Evolutionary conservation across 352 stramenopile genomes (phyloP).

Genomic region (Pythium brassicae): DNA sequence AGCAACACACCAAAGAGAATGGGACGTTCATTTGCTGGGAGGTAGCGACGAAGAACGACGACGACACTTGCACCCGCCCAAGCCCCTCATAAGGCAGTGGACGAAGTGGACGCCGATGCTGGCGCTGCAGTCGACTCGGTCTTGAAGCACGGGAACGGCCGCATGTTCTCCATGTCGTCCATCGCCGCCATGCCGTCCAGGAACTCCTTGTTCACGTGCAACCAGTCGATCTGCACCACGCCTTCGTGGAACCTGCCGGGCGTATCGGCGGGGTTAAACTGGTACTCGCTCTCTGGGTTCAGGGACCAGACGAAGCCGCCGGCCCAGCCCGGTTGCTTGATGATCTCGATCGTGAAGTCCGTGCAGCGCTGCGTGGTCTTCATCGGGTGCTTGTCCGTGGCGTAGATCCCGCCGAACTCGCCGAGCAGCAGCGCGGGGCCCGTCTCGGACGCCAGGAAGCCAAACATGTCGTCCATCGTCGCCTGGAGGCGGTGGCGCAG

Average conservation of each 20-base stretch:
- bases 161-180: slow-evolving; percentile 28
- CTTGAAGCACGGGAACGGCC: slow-evolving; percentile 28
- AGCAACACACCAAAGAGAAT: neutral
- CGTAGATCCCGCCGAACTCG: slow-evolving; percentile 33
- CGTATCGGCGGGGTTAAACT: slow-evolving; percentile 33
- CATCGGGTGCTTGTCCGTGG: slow-evolving; percentile 20
- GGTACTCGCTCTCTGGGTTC: slow-evolving; percentile 35
- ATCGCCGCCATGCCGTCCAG: slow-evolving; percentile 22
- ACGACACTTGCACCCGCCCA: neutral
- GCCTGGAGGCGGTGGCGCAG: slow-evolving; percentile 18
- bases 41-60: neutral
- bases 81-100: neutral
- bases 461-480: slow-evolving; percentile 40
- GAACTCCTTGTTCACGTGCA: slow-evolving; percentile 21
- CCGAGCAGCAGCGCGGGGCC: slow-evolving; percentile 24
- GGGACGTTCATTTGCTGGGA: no score
- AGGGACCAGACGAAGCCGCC: slow-evolving; percentile 33
- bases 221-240: slow-evolving; percentile 20
- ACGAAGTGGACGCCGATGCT: neutral
- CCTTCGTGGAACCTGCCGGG: slow-evolving; percentile 20
- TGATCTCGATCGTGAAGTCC: slow-evolving; percentile 25
- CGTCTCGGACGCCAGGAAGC: slow-evolving; percentile 21
- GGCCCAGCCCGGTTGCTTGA: slow-evolving; percentile 26
- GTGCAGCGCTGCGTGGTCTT: slow-evolving; percentile 29
- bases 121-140: slow-evolving; percentile 4